Base-by-base conservation (phyloP, 148 eudicot genomes). In the Amaranthus hypochondriacus region DNA sequence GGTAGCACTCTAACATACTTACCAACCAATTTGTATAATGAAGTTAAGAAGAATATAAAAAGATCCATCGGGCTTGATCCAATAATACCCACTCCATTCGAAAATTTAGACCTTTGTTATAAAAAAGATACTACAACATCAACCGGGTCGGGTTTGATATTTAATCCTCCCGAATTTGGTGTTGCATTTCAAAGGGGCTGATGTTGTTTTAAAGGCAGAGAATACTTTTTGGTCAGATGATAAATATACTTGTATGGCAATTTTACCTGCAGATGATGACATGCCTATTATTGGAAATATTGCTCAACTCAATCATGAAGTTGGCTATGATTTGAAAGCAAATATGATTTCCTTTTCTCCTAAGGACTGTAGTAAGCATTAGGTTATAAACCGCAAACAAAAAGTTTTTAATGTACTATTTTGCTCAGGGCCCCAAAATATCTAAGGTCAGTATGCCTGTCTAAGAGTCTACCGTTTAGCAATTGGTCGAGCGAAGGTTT, bases 151-250 rank as follows among this genome's bases (percentile, higher is more conserved):
- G 44, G 51, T 51, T 13, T 50, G 4, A 5, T 9, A 5, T 6
- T 66, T 66, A 59, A 70, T 49, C 48, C 70, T 48, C 85, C 85
- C 85, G 3, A 48, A 57, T 13, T 39, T 79, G 43, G 68, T 61
- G 14, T 75, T 77, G 60, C 75, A 74, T 60, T 83, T 83, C 10
- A 42, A 66, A 58, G 78, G 80, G 65, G 85, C 78, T 5, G 78
- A 76, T 77, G 73, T 83, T 59, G 56, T 52, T 60, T 75, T 73
- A 66, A 69, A 69, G 43, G 44, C 47, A 18, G 73, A 56, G 10
- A 83, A 83, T 63, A 69, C 66, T 0, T 79, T 79, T 9, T 15
- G 52, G 48, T 11, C 4, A 4, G 48, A 12, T 0, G 28, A 56
- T 0, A 73, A 58, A 0, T 9, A 70, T 6, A 43, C 12, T 18